Conservation (phyloP, 345 rosid species). For the Aethionema arabicum region DNA sequence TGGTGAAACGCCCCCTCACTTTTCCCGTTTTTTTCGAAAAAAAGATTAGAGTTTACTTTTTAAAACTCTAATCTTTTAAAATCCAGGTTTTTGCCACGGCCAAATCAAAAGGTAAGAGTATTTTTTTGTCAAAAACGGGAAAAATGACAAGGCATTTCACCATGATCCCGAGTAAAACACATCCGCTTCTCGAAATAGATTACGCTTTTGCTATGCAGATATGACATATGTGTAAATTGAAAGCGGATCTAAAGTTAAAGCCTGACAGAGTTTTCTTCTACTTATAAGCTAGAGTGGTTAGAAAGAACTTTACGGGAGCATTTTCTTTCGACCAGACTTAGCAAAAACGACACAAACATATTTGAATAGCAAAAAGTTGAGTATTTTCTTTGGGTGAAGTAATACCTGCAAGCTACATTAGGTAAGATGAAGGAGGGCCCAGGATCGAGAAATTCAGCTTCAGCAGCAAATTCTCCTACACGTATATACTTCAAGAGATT, state of each 20-base stretch:
- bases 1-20: too few relatives aligned
- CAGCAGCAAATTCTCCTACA: constrained; percentile 78
- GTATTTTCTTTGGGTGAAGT: constrained; percentile 20
- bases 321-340: constrained; percentile 9
- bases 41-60: too few relatives aligned
- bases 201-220: constrained; percentile 4
- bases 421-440: constrained; percentile 71
- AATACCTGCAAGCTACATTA: constrained; percentile 85
- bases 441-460: constrained; percentile 72
- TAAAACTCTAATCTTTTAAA: too few relatives aligned
- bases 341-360: constrained; percentile 27
- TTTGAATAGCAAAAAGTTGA: constrained; percentile 18
- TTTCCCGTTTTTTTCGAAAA: too few relatives aligned
- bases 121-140: too few relatives aligned
- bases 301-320: constrained; percentile 5
- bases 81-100: too few relatives aligned
- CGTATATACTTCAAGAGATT: constrained; percentile 72
- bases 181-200: background rate
- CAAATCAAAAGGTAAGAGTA: too few relatives aligned
- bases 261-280: background rate
- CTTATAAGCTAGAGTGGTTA: constrained; percentile 3
- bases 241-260: background rate
- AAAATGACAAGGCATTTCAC: too few relatives aligned
- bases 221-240: constrained; percentile 4
- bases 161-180: too few relatives aligned